A percentile compares a stretch with the other conserved stretches of the same genome.
Evolutionary conservation across 2,329 filamentous ascomycete species (phyloP).

Genomic region (Fusarium brachygibbosum): DNA sequence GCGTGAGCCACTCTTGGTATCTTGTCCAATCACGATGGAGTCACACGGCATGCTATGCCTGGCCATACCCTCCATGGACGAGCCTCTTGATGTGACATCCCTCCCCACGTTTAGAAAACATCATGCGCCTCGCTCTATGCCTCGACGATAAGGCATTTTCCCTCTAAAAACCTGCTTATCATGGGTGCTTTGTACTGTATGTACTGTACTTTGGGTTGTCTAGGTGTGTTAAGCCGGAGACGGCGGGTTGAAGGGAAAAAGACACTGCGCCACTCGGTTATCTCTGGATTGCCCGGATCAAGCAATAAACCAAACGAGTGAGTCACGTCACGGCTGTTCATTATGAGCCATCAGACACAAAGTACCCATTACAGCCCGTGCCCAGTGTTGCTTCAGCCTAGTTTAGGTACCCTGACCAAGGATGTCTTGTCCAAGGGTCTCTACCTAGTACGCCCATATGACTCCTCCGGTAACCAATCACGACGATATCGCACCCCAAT

Average conservation of each 20-base stretch:
- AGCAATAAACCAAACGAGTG: slow-evolving; percentile 18
- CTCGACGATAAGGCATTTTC: slow-evolving; percentile 37
- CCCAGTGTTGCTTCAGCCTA: slow-evolving; percentile 19
- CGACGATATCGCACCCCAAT: slow-evolving; percentile 28
- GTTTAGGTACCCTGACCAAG: slow-evolving; percentile 8
- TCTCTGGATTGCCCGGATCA: slow-evolving; percentile 28
- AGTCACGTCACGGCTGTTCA: slow-evolving; percentile 34
- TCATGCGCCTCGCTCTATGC: slow-evolving; percentile 42
- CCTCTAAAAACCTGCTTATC: slow-evolving; percentile 26
- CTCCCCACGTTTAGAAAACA: slow-evolving; percentile 3
- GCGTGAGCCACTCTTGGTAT: slow-evolving; percentile 1
- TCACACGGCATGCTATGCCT: background rate
- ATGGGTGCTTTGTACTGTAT: background rate
- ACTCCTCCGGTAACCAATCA: slow-evolving; percentile 47
- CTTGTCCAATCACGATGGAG: background rate
- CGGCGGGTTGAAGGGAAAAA: background rate
- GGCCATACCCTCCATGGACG: background rate
- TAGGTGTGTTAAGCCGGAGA: slow-evolving; percentile 9
- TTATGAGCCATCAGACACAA: slow-evolving; percentile 6
- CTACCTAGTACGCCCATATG: slow-evolving; percentile 47
- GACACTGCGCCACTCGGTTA: slow-evolving; percentile 36
- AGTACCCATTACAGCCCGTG: background rate
- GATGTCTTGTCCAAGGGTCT: slow-evolving; percentile 19
- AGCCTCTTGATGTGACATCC: too few relatives aligned
- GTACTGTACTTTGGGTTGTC: too few relatives aligned